A percentile compares a stretch with the other conserved stretches of the same genome.
phyloP scores from a whole-genome alignment of 495 filamentous ascomycete species.

The Neurospora sublineolata region DNA sequence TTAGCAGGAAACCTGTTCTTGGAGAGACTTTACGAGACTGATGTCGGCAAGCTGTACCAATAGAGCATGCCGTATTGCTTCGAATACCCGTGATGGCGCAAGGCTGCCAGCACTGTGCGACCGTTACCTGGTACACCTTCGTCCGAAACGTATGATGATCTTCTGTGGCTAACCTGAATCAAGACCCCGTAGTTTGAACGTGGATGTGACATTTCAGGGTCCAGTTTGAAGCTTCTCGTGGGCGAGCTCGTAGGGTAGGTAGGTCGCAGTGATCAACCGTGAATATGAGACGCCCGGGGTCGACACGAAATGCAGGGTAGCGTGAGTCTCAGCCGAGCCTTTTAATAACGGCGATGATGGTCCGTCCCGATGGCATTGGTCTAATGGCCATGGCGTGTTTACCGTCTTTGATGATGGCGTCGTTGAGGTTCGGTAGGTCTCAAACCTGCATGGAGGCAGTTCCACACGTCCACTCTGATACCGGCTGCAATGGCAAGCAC shows the following conservation, averaged over 20 bases:
- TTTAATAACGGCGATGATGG: background rate
- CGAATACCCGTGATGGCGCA: background rate
- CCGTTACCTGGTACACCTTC: background rate
- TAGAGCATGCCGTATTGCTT: background rate
- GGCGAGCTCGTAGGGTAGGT: background rate
- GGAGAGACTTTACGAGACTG: background rate
- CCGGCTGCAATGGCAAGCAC: background rate
- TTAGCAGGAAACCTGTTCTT: background rate
- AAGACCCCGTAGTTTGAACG: background rate
- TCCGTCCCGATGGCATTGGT: background rate
- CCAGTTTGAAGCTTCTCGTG: background rate
- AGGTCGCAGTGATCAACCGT: background rate
- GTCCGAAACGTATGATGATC: background rate
- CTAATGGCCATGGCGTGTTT: background rate
- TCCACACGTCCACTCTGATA: constrained; percentile 4
- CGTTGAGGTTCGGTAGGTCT: constrained; percentile 4
- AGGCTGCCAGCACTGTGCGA: background rate
- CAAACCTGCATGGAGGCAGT: constrained; percentile 8
- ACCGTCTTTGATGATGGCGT: background rate
- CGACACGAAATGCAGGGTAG: background rate
- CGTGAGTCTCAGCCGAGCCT: background rate
- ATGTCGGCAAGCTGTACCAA: background rate
- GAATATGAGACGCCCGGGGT: background rate
- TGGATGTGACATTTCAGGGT: background rate
- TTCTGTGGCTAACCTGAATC: background rate